A percentile compares a stretch with the other conserved stretches of the same genome.
Conservation (phyloP, 306 rosid species). For the Herpetospermum pedunculosum region DNA sequence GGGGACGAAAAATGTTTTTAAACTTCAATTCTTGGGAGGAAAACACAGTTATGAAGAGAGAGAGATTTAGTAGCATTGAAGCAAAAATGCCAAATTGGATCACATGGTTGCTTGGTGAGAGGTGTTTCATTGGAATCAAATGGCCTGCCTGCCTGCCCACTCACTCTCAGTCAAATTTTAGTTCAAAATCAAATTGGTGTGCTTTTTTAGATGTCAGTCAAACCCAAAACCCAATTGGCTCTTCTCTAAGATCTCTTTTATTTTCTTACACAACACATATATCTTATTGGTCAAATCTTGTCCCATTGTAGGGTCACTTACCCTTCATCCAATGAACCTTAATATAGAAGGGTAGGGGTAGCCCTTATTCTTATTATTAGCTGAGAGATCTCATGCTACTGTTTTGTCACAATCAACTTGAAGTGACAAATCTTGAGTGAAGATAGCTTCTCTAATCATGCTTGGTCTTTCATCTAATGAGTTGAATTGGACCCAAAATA, state of each 20-base stretch:
- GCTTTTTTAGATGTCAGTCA: slow-evolving; percentile 17
- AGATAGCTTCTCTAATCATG: background rate
- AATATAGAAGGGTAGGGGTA: background rate
- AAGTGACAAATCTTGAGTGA: background rate
- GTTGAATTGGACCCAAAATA: background rate
- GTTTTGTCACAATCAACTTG: background rate
- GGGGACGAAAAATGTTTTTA: no score
- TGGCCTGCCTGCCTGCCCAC: slow-evolving; percentile 8
- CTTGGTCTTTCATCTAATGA: background rate
- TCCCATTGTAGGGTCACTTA: slow-evolving; percentile 23
- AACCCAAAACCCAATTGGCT: slow-evolving; percentile 24
- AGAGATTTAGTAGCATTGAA: background rate
- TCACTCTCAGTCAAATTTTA: background rate
- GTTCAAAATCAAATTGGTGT: background rate
- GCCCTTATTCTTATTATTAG: background rate
- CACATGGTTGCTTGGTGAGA: slow-evolving; percentile 45
- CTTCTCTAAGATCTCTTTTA: slow-evolving; percentile 15
- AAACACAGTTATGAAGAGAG: background rate
- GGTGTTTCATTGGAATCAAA: slow-evolving; percentile 18
- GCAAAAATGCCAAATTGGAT: slow-evolving; percentile 17
- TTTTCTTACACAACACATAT: slow-evolving; percentile 9
- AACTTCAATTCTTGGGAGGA: background rate
- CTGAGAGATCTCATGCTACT: background rate
- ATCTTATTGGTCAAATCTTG: slow-evolving; percentile 19
- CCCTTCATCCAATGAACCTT: slow-evolving; percentile 2